These are phyloP conservation scores for Thalassiosira oceanica DNA, from an alignment of 352 stramenopile species.

Conservation along the genomic window DNA sequence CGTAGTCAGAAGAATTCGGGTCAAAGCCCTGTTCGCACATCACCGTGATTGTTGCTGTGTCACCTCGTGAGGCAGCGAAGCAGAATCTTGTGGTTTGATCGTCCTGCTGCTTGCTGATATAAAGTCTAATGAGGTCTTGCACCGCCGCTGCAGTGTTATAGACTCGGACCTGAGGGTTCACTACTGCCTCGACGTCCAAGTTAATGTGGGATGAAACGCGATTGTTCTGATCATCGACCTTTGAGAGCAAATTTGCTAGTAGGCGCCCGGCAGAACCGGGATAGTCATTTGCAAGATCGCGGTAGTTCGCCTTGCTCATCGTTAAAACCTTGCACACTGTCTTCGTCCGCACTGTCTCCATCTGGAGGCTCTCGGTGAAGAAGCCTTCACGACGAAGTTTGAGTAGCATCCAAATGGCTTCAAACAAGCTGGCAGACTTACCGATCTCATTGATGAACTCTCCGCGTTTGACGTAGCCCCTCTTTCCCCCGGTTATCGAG, in stretches of 20 bases:
- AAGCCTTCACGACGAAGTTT: slow-evolving; percentile 13
- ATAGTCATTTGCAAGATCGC: slow-evolving; percentile 40
- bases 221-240: slow-evolving; percentile 10
- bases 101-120: slow-evolving; percentile 54
- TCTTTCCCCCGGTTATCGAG: neutral
- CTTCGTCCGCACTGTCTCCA: slow-evolving; percentile 33
- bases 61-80: slow-evolving; percentile 45
- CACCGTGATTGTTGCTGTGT: slow-evolving; percentile 34
- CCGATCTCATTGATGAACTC: slow-evolving; percentile 55
- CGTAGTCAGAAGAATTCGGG: slow-evolving; percentile 48
- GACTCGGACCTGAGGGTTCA: too few species aligned
- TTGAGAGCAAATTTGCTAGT: slow-evolving; percentile 45
- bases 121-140: slow-evolving; percentile 44
- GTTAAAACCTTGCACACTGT: slow-evolving; percentile 55
- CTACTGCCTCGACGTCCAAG: slow-evolving; percentile 12
- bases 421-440: neutral
- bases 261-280: slow-evolving; percentile 30
- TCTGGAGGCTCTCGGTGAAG: slow-evolving; percentile 51
- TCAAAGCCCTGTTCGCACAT: slow-evolving; percentile 60
- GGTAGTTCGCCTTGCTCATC: slow-evolving; percentile 30
- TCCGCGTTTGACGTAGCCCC: slow-evolving; percentile 1
- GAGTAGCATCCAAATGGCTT: neutral
- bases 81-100: slow-evolving; percentile 54
- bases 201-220: slow-evolving; percentile 2
- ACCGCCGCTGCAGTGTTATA: slow-evolving; percentile 14